A percentile compares a stretch with the other conserved stretches of the same genome.
phyloP scores from a whole-genome alignment of 2,329 filamentous ascomycete species.

The Claviceps pazoutovae region DNA sequence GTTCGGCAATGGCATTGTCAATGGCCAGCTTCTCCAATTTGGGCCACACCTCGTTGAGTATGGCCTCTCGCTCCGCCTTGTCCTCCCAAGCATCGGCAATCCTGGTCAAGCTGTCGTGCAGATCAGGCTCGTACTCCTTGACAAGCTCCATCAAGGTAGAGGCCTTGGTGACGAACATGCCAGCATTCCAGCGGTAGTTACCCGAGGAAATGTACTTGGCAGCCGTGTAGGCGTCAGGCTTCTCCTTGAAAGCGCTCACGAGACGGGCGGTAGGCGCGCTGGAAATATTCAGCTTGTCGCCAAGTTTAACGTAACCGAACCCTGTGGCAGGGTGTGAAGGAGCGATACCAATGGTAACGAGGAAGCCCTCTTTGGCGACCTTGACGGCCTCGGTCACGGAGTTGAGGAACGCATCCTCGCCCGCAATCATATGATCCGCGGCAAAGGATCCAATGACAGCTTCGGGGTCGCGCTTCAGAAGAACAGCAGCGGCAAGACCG shows the following conservation, averaged over 20 bases:
- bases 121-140: constrained; percentile 12
- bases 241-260: constrained; percentile 15
- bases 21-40: constrained; percentile 14
- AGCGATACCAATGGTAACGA: constrained; percentile 15
- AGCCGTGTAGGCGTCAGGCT: constrained; percentile 14
- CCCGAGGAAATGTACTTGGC: constrained; percentile 14
- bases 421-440: constrained; percentile 15
- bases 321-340: constrained; percentile 15
- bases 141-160: constrained; percentile 14
- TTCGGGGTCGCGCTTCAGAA: constrained; percentile 12
- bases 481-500: constrained; percentile 13
- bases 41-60: constrained; percentile 13
- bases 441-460: constrained; percentile 15
- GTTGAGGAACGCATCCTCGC: constrained; percentile 14
- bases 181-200: constrained; percentile 15
- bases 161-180: constrained; percentile 15
- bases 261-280: constrained; percentile 11
- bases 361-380: constrained; percentile 13
- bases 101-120: constrained; percentile 10
- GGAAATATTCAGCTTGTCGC: constrained; percentile 11
- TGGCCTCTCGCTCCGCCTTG: constrained; percentile 9
- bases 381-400: constrained; percentile 14
- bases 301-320: constrained; percentile 15
- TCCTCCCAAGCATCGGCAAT: constrained; percentile 14
- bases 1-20: constrained; percentile 15